Percentiles rank a stretch among this genome's conserved stretches.
These are phyloP conservation scores for Phaeophleospora eucalypticola DNA, from an alignment of 2,329 filamentous ascomycete species.

Conservation along the genomic window DNA sequence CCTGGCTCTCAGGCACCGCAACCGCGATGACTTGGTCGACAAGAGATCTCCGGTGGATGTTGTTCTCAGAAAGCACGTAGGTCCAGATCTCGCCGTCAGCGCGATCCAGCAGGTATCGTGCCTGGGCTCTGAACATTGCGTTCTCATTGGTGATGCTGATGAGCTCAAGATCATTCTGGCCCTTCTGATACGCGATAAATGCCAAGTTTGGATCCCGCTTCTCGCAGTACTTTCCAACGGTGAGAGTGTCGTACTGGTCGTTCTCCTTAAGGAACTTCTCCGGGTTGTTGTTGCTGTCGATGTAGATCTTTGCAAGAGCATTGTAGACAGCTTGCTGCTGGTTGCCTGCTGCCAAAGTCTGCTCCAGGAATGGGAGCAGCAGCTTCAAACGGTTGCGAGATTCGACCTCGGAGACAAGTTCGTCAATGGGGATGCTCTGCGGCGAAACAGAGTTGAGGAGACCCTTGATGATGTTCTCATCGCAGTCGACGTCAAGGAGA, in stretches of 20 bases:
- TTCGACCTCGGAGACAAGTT: constrained; percentile 93
- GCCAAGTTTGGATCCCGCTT: constrained; percentile 96
- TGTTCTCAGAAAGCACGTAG: constrained; percentile 93
- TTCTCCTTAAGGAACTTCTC: constrained; percentile 98
- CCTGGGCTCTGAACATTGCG: constrained; percentile 98
- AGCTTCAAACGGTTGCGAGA: constrained; percentile 92
- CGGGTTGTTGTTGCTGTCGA: constrained; percentile 96
- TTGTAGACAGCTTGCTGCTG: constrained; percentile 97
- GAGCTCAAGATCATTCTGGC: constrained; percentile 93
- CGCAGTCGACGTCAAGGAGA: constrained; percentile 92
- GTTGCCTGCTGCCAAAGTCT: constrained; percentile 82
- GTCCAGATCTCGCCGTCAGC: constrained; percentile 87
- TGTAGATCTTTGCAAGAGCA: constrained; percentile 97
- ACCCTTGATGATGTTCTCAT: constrained; percentile 92
- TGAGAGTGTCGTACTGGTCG: constrained; percentile 88
- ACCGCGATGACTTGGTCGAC: constrained; percentile 96
- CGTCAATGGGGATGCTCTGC: constrained; percentile 83
- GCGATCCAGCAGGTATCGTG: constrained; percentile 87
- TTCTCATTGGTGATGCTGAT: constrained; percentile 99
- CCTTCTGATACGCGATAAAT: constrained; percentile 92
- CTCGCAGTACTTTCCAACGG: constrained; percentile 96
- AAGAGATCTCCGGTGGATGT: constrained; percentile 86
- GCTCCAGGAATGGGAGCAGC: constrained; percentile 90
- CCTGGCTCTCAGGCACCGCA: constrained; percentile 75
- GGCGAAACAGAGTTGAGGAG: constrained; percentile 81